Evolutionary conservation across 2,329 filamentous ascomycete species (phyloP).

Genomic region (Fusarium sp.): DNA sequence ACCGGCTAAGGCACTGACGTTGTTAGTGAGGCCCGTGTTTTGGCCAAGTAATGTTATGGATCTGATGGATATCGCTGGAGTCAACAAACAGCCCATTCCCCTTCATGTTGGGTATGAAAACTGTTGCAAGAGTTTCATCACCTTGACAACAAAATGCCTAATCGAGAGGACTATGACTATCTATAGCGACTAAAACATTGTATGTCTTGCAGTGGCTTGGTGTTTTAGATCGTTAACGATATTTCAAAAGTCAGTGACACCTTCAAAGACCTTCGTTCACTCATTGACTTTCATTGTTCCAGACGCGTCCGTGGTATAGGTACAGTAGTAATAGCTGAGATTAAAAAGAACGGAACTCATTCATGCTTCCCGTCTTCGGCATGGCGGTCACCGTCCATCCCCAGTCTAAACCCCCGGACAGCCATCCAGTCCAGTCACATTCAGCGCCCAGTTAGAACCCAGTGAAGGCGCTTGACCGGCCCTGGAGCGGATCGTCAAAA

Average conservation of each 20-base stretch:
- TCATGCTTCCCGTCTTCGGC: constrained; percentile 15
- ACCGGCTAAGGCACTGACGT: not conserved
- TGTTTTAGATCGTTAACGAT: constrained; percentile 9
- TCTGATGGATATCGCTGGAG: constrained; percentile 7
- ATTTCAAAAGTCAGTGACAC: not conserved
- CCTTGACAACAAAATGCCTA: constrained; percentile 33
- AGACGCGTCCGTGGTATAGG: constrained; percentile 14
- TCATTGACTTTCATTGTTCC: not conserved
- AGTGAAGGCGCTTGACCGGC: constrained; percentile 11
- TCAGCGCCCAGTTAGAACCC: constrained; percentile 14
- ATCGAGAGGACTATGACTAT: not conserved
- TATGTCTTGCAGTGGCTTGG: not conserved
- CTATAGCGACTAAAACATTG: constrained; percentile 12
- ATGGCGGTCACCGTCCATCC: constrained; percentile 30
- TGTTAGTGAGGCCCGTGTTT: constrained; percentile 4
- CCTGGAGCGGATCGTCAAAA: constrained; percentile 34
- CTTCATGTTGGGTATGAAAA: constrained; percentile 4
- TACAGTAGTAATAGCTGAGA: constrained; percentile 12
- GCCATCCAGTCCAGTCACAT: constrained; percentile 22
- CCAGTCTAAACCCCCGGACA: constrained; percentile 32
- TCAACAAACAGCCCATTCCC: not conserved
- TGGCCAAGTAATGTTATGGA: constrained; percentile 1
- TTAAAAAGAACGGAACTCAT: constrained; percentile 26
- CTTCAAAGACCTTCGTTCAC: constrained; percentile 11
- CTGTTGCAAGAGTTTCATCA: constrained; percentile 6